Evolutionary conservation across 2,329 filamentous ascomycete genomes (phyloP).

Genomic region (Neocatenulostroma microsporum): DNA sequence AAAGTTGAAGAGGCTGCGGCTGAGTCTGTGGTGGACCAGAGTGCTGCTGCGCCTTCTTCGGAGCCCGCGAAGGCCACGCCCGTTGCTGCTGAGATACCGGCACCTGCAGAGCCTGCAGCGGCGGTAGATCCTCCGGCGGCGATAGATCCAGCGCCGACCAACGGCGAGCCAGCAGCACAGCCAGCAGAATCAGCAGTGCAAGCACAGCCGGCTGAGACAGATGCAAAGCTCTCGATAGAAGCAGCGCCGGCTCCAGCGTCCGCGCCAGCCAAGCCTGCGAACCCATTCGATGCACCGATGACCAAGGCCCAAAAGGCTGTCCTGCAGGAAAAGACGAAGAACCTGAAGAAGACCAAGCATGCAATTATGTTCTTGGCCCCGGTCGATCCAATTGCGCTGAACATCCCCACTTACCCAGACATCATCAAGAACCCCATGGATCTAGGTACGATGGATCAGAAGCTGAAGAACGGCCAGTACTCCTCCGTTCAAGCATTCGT

Average conservation of each 20-base stretch:
- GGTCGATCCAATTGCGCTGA: constrained; percentile 67
- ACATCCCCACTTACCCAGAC: constrained; percentile 65
- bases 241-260: constrained; percentile 13
- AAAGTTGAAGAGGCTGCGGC: too few relatives aligned
- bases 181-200: constrained; percentile 6
- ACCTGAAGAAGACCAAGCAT: constrained; percentile 78
- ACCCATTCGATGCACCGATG: constrained; percentile 40
- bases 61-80: too few relatives aligned
- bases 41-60: too few relatives aligned
- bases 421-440: constrained; percentile 76
- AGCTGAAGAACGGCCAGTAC: constrained; percentile 65
- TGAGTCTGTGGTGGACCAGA: too few relatives aligned
- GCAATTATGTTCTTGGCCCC: constrained; percentile 68
- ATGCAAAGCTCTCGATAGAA: constrained; percentile 14
- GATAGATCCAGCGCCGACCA: constrained; percentile 1
- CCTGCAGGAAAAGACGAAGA: constrained; percentile 58
- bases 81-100: too few relatives aligned
- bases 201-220: background rate
- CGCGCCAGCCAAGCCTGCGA: too few relatives aligned
- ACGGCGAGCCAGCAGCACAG: too few relatives aligned
- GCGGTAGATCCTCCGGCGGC: too few relatives aligned
- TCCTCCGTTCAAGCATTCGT: constrained; percentile 62
- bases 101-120: too few relatives aligned
- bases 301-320: constrained; percentile 54
- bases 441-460: constrained; percentile 71